Evolutionary conservation across 495 filamentous ascomycete species (phyloP), one percentile per base, ranked within the genome.

Genomic region (Penicillium canescens): DNA sequence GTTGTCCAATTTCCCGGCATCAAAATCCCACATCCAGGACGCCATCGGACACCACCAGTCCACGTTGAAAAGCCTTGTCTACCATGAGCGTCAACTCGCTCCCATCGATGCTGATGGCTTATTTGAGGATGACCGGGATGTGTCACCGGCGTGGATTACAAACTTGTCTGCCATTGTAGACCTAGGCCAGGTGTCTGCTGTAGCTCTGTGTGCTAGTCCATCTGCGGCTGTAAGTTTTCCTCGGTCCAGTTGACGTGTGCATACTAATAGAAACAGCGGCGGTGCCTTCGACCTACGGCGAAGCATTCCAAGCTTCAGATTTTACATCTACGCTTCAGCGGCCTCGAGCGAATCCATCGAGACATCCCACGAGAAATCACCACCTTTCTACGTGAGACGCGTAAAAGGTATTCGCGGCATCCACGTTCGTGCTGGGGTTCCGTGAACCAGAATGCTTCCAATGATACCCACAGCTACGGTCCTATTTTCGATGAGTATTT

Each of bases 51-150:
- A 54, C 20, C 50, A 54, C 18, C 12, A 18, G 3, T 18, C 50
- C 3, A 49, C 56, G 21, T 23, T 58, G 28, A 34, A 58, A 36
- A 39, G 18, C 28, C 40, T 58, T 11, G 42, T 42, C 10, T 58
- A 54, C 28, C 56, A 58, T 33, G 44, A 58, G 34, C 44, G 50
- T 11, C 16, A 39, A 18, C 44, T 53, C 8, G 10, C 16, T 13
- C n/a, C 39, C 10, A 43, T 57, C 18, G 49, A 35, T 14, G 42
- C 42, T 11, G 44, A 48, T 24, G 49, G 54, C 8, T 23, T 46
- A 26, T 52, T 48, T n/a, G 37, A 49, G 38, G 43, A 47, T 4
- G 24, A 33, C 37, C 49, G 45, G 26, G 55, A 52, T 41, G 8
- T 43, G n/a, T 28, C 36, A n/a, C 42, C 55, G 10, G 23, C 6